These are phyloP conservation scores for Eleusine coracana DNA, from an alignment of 176 grass and related monocot genomes.

Conservation along the genomic window DNA sequence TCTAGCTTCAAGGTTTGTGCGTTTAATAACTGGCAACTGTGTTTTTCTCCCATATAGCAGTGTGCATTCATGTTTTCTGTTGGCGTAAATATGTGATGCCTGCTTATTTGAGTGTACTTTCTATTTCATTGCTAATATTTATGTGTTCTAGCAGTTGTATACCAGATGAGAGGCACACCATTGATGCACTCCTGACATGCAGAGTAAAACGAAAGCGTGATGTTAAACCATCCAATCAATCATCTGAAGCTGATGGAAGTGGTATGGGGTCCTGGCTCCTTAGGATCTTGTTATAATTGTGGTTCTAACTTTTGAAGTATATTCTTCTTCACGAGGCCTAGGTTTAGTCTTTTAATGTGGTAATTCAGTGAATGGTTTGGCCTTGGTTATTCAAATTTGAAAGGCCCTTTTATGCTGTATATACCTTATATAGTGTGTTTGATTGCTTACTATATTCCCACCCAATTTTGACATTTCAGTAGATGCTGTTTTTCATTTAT, in stretches of 20 bases:
- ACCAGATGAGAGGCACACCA: constrained; percentile 86
- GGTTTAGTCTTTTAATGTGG: constrained; percentile 26
- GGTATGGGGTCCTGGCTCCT: constrained; percentile 39
- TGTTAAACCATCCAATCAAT: constrained; percentile 32
- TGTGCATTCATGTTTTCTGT: constrained; percentile 1
- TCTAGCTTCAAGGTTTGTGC: constrained; percentile 85
- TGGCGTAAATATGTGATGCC: not conserved
- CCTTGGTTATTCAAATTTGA: constrained; percentile 12
- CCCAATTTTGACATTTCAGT: constrained; percentile 6
- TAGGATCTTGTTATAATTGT: not conserved
- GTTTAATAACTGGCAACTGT: not conserved
- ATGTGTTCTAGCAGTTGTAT: constrained; percentile 62
- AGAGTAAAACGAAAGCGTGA: constrained; percentile 83
- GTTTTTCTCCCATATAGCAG: not conserved
- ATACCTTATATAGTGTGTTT: not conserved
- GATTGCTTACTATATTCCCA: not conserved
- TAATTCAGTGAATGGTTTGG: not conserved
- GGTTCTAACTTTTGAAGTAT: constrained; percentile 13
- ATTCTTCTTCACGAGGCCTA: not conserved
- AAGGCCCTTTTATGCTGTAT: constrained; percentile 11
- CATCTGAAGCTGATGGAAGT: constrained; percentile 49
- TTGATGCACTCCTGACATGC: constrained; percentile 89
- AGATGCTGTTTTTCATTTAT: not conserved
- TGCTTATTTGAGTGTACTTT: not conserved
- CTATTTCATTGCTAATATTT: constrained; percentile 13